These are phyloP conservation scores for Sicyos baderoa DNA, from an alignment of 306 rosid genomes.

Conservation along the genomic window DNA sequence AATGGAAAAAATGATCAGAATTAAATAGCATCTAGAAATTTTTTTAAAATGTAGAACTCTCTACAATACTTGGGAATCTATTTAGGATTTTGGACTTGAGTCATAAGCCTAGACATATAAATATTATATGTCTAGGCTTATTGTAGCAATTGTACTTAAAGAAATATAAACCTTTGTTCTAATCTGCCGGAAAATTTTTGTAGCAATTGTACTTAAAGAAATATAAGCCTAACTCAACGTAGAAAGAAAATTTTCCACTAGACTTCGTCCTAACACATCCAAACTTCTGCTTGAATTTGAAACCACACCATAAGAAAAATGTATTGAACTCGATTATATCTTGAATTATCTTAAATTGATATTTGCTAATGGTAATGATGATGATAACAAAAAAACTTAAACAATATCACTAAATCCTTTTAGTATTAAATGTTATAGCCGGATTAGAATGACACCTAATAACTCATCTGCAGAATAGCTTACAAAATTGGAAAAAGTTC, in stretches of 20 bases:
- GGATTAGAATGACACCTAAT: background rate
- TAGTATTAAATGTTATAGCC: too few species aligned
- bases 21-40: background rate
- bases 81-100: slow-evolving; percentile 1
- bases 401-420: background rate
- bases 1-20: background rate
- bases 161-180: background rate
- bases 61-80: background rate
- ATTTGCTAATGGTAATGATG: background rate
- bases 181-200: background rate
- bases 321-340: background rate
- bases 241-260: background rate
- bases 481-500: background rate
- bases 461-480: background rate
- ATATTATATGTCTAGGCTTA: too few species aligned
- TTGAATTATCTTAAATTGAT: background rate
- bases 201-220: background rate
- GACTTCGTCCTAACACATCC: background rate
- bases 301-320: background rate
- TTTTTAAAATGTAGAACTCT: background rate
- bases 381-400: background rate
- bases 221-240: background rate
- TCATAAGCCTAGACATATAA: background rate
- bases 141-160: background rate
- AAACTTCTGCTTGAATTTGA: background rate